These are phyloP conservation scores for Diutina rugosa DNA, from an alignment of 1,139 yeast genomes.

Conservation along the genomic window DNA sequence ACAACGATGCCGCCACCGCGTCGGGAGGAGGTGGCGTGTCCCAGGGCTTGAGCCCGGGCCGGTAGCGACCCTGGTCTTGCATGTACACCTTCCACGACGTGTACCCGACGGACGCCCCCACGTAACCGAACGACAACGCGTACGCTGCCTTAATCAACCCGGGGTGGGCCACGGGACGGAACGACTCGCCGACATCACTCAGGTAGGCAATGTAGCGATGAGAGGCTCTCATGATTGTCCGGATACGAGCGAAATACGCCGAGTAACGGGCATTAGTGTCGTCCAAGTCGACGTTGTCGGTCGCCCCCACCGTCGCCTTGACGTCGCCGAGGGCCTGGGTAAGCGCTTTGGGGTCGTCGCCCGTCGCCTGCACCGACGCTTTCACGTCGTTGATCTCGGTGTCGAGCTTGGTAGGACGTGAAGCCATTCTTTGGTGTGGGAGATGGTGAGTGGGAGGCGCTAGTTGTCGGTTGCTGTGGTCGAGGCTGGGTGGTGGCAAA, in stretches of 20 bases:
- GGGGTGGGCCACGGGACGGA: slow-evolving; percentile 76
- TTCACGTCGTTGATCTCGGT: neutral
- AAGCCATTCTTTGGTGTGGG: neutral
- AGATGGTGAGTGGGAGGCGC: neutral
- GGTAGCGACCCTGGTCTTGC: slow-evolving; percentile 53
- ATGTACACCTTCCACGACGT: slow-evolving; percentile 67
- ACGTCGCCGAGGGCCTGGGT: neutral
- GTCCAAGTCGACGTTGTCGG: slow-evolving; percentile 16
- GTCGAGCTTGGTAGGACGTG: neutral
- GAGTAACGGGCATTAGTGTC: slow-evolving; percentile 60
- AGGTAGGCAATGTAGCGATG: slow-evolving; percentile 82
- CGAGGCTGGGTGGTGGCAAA: neutral
- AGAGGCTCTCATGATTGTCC: slow-evolving; percentile 62
- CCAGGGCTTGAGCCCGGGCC: slow-evolving; percentile 62
- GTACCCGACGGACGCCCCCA: slow-evolving; percentile 66
- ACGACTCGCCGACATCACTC: slow-evolving; percentile 82
- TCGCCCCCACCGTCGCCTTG: neutral
- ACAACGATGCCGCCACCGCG: neutral
- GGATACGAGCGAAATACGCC: slow-evolving; percentile 64
- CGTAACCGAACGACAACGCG: slow-evolving; percentile 66
- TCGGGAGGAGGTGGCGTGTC: slow-evolving; percentile 18
- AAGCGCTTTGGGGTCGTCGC: neutral
- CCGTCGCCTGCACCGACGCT: neutral
- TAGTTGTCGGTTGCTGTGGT: neutral
- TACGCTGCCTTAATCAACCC: slow-evolving; percentile 50